Evolutionary conservation across 192 early-diverging fungal species (phyloP), one percentile per base, ranked within the genome.

Genomic region (Coemansia sp.): DNA sequence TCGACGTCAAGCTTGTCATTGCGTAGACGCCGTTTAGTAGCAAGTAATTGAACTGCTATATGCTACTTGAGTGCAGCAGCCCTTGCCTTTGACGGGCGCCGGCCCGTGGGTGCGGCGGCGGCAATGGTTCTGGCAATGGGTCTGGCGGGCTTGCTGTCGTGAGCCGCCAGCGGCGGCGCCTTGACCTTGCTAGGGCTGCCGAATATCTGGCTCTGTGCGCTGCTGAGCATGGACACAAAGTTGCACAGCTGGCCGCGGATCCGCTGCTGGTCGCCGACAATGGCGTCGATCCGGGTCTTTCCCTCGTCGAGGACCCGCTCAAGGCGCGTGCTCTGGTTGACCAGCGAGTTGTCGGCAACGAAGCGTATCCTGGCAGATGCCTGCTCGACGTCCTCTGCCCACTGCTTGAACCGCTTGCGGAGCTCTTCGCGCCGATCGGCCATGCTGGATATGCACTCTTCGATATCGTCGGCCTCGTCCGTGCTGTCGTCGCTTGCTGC

Each of bases 1-100:
- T 80, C 23, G 72, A 76, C 8, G 63, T 80, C 53, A 76, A 67
- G 51, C 64, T 78, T 14, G 39, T 57, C 26, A 72, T 78, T 29
- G 68, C 51, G 11, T 76, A 67, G 51, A 18, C n/a, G 2, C n/a
- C n/a, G 4, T 16, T 16, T 34, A 34, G 32, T 1, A 16, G n/a
- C 11, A 8, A 16, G n/a, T 1, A 34, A n/a, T n/a, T n/a, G n/a
- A 33, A 43, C 12, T 11, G 9, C 29, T 43, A 43, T 37, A 19
- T 31, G 16, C 31, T 45, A 16, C 3, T 30, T 45, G 10, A 31
- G 9, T 45, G 44, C 36, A 13, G n/a, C 33, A 8, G 43, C 23
- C 13, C 30, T 34, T 14, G 18, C 17, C 22, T 29, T 34, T 34
- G 32, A 12, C 31, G 31, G 31, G 31, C 5, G 1, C 31, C 31